These are phyloP conservation scores for Globisporangium orthogonon DNA, from an alignment of 352 stramenopile species.

Conservation along the genomic window DNA sequence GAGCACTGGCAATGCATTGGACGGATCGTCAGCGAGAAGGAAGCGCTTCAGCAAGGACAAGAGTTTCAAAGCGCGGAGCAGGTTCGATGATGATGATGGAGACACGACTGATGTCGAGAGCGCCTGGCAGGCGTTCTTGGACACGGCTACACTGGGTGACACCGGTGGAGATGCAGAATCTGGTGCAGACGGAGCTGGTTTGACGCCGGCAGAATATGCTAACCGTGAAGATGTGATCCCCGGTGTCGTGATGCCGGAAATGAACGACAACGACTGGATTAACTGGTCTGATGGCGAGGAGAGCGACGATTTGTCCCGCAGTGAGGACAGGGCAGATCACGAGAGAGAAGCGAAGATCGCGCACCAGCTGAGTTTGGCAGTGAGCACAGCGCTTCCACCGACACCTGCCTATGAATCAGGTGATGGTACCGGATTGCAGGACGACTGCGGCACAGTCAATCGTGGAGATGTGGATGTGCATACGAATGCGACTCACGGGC, in stretches of 20 bases:
- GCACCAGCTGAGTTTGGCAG: constrained; percentile 5
- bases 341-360: constrained; percentile 9
- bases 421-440: too few relatives aligned
- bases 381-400: constrained; percentile 5
- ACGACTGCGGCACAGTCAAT: background rate
- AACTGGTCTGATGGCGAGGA: constrained; percentile 24
- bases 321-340: constrained; percentile 3
- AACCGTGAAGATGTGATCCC: background rate
- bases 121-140: constrained; percentile 56
- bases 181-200: background rate
- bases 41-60: constrained; percentile 6
- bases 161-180: background rate
- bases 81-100: constrained; percentile 39
- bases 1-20: background rate
- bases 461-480: background rate
- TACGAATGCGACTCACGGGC: background rate
- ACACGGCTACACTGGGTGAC: constrained; percentile 15
- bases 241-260: constrained; percentile 1
- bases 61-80: constrained; percentile 4
- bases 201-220: background rate
- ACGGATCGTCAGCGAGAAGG: constrained; percentile 6
- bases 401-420: constrained; percentile 1
- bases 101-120: constrained; percentile 54
- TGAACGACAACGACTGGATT: constrained; percentile 17
- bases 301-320: background rate